Percentiles rank a stretch among this genome's conserved stretches.
Conservation (phyloP, 169 alveolate genomes). For the Plasmodium relictum region DNA sequence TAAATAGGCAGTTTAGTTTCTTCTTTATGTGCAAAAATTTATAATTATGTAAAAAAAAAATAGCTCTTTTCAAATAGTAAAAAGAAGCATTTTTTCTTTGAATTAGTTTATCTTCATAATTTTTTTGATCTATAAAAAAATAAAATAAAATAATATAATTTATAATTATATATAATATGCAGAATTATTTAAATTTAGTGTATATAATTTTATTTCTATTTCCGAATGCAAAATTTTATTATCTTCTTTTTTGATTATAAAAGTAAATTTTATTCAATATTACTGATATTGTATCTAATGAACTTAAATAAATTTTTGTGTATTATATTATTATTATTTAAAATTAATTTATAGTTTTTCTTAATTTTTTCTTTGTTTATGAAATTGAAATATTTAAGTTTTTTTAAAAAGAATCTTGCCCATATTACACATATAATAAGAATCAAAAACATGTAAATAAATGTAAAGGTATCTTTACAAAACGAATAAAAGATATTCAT, state of each 20-base stretch:
- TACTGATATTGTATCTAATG: constrained; percentile 14
- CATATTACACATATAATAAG: constrained; percentile 25
- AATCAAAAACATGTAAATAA: constrained; percentile 17
- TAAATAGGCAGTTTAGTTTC: constrained; percentile 45
- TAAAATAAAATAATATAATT: background rate
- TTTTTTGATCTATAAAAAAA: constrained; percentile 16
- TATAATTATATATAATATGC: no score
- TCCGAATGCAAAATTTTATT: no score
- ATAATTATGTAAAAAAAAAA: constrained; percentile 56
- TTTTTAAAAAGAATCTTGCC: constrained; percentile 22
- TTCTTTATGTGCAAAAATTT: constrained; percentile 58
- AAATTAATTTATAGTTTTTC: background rate
- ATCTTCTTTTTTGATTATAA: background rate
- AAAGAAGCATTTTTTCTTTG: constrained; percentile 45
- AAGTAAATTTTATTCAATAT: background rate
- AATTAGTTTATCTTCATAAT: constrained; percentile 28
- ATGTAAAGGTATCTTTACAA: constrained; percentile 30
- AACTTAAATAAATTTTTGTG: constrained; percentile 40
- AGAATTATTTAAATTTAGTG: no score
- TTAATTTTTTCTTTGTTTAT: constrained; percentile 28
- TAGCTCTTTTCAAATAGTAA: constrained; percentile 69
- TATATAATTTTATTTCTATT: no score
- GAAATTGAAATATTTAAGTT: constrained; percentile 25
- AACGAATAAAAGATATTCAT: constrained; percentile 28
- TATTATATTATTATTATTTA: constrained; percentile 13